These are phyloP conservation scores for Trichomonas tenax DNA, from an alignment of 208 protist genomes.

Conservation along the genomic window DNA sequence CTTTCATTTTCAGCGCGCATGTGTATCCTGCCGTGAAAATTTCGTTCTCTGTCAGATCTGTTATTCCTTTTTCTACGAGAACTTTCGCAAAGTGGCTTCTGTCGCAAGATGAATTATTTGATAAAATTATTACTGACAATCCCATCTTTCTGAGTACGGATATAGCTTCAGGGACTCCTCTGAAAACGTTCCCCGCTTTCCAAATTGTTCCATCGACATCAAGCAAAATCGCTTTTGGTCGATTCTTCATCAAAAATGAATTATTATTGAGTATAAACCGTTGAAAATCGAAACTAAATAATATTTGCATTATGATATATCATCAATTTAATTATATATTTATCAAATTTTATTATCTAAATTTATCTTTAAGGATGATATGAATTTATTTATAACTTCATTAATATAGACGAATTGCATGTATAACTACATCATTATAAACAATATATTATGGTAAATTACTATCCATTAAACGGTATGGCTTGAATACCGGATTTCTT, in stretches of 20 bases:
- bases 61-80: not conserved
- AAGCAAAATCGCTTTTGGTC: not conserved
- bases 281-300: no score
- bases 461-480: no score
- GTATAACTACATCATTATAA: no score
- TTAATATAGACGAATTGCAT: no score
- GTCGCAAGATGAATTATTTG: not conserved
- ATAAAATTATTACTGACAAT: not conserved
- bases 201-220: not conserved
- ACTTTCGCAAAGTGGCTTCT: not conserved
- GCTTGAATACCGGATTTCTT: no score
- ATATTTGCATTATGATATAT: no score
- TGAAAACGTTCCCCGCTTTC: not conserved
- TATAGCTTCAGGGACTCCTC: not conserved
- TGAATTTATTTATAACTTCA: no score
- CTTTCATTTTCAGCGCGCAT: not conserved
- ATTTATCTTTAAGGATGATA: no score
- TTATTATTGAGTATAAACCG: no score
- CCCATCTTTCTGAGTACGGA: not conserved
- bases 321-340: no score
- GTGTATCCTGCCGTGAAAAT: not conserved
- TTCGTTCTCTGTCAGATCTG: not conserved
- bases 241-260: not conserved
- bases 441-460: no score
- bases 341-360: no score